A percentile compares a stretch with the other conserved stretches of the same genome.
Evolutionary conservation across 208 protist species (phyloP).

Genomic region (Leishmania turanica): DNA sequence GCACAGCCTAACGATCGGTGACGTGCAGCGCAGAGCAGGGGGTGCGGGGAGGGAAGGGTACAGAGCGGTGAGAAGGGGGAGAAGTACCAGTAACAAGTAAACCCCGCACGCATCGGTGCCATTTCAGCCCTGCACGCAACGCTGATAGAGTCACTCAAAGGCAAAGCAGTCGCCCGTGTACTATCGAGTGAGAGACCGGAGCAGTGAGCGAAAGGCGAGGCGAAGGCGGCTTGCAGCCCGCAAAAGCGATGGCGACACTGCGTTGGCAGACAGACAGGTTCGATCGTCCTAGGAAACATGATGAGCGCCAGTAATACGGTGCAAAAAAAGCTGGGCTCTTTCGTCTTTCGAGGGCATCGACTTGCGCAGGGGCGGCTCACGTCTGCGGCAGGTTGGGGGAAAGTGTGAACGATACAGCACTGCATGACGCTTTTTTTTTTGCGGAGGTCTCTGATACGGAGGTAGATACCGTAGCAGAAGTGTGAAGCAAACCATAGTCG

Average conservation of each 20-base stretch:
- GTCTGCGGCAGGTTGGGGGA: background rate
- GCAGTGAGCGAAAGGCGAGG: background rate
- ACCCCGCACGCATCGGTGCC: background rate
- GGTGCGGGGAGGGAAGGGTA: background rate
- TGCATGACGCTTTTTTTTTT: background rate
- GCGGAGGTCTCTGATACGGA: background rate
- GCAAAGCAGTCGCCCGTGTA: background rate
- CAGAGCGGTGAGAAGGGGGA: background rate
- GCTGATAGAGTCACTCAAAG: background rate
- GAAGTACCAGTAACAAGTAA: background rate
- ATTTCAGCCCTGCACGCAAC: background rate
- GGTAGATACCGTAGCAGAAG: background rate
- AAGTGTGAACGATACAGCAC: background rate
- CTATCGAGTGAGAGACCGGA: background rate
- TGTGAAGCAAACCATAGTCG: background rate
- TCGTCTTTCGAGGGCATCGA: background rate
- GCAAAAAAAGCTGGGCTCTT: too few relatives aligned
- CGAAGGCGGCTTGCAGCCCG: background rate
- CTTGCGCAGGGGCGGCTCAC: background rate
- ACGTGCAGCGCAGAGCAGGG: background rate
- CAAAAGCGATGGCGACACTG: background rate
- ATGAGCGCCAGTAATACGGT: background rate
- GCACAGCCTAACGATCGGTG: background rate
- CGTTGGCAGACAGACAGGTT: background rate
- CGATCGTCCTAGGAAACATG: background rate